Conservation (phyloP, 306 rosid genomes). For the Lotus japonicus region DNA sequence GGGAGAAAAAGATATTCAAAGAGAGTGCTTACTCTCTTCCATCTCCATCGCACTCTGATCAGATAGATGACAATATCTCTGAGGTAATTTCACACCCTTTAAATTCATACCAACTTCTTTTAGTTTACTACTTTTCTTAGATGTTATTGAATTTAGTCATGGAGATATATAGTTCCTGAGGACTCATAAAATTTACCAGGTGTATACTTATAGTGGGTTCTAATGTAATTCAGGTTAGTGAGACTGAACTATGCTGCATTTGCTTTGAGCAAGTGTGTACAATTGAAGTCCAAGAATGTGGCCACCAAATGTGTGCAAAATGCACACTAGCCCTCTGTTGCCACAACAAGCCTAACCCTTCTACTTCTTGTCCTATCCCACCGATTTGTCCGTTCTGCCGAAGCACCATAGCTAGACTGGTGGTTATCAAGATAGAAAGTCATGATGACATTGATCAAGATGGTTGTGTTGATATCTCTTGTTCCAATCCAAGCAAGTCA, state of each 20-base stretch:
- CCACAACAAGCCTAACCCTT: slow-evolving; percentile 83
- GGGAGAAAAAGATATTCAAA: slow-evolving; percentile 77
- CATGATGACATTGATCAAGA: slow-evolving; percentile 45
- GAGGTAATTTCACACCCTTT: slow-evolving; percentile 48
- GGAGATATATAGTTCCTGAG: too few relatives aligned
- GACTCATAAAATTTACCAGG: too few relatives aligned
- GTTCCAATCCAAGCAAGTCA: slow-evolving; percentile 58
- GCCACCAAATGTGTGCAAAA: slow-evolving; percentile 96
- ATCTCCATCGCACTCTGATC: slow-evolving; percentile 68
- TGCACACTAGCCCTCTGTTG: slow-evolving; percentile 92
- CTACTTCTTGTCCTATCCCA: slow-evolving; percentile 53
- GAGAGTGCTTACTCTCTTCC: slow-evolving; percentile 49
- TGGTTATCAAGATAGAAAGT: slow-evolving; percentile 44
- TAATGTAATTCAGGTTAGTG: slow-evolving; percentile 61
- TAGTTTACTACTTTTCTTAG: slow-evolving; percentile 1
- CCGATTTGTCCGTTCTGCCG: slow-evolving; percentile 97
- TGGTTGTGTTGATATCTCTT: slow-evolving; percentile 29
- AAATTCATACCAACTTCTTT: not conserved
- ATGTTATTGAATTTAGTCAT: not conserved
- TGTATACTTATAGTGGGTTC: slow-evolving; percentile 6
- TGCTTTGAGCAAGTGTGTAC: slow-evolving; percentile 92
- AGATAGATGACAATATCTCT: slow-evolving; percentile 50
- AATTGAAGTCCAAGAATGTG: slow-evolving; percentile 80
- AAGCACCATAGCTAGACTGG: slow-evolving; percentile 55
- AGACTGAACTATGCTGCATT: slow-evolving; percentile 79